These are phyloP conservation scores for Rhytidhysteron rufulum DNA, from an alignment of 2,329 filamentous ascomycete species.

Conservation along the genomic window DNA sequence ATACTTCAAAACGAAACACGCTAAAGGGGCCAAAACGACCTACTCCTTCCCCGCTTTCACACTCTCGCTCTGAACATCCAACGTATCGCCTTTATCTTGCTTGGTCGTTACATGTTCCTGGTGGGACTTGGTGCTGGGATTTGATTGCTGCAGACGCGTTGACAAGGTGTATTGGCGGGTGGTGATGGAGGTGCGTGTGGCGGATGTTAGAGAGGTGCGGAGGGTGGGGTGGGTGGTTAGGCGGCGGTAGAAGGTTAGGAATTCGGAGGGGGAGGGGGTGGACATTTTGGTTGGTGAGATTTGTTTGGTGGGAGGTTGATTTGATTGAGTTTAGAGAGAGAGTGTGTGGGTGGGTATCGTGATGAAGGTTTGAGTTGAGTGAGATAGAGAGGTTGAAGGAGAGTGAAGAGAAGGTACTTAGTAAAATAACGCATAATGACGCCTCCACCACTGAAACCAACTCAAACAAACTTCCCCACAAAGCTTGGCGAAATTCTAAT, in stretches of 20 bases:
- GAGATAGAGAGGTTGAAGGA: background rate
- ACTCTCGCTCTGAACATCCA: constrained; percentile 33
- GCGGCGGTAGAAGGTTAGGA: constrained; percentile 37
- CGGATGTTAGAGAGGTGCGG: background rate
- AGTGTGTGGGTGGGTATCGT: no score
- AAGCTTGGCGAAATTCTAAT: no score
- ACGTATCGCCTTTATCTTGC: constrained; percentile 19
- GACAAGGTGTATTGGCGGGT: constrained; percentile 16
- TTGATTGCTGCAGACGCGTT: constrained; percentile 3
- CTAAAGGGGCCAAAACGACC: constrained; percentile 8
- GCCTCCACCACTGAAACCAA: no score
- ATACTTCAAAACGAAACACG: no score
- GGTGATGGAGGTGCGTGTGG: background rate
- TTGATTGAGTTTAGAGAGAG: background rate
- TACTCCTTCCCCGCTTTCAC: constrained; percentile 29
- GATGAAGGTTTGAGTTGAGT: background rate
- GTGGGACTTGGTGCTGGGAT: no score
- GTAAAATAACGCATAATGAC: no score
- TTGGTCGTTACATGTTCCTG: constrained; percentile 24
- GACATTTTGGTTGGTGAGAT: constrained; percentile 19
- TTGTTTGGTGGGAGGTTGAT: background rate
- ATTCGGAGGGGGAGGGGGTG: constrained; percentile 32
- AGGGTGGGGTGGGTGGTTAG: constrained; percentile 9
- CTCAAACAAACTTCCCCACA: no score
- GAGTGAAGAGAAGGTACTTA: background rate